Conservation (phyloP, 2,329 filamentous ascomycete species). For the Sclerotinia spermophila region DNA sequence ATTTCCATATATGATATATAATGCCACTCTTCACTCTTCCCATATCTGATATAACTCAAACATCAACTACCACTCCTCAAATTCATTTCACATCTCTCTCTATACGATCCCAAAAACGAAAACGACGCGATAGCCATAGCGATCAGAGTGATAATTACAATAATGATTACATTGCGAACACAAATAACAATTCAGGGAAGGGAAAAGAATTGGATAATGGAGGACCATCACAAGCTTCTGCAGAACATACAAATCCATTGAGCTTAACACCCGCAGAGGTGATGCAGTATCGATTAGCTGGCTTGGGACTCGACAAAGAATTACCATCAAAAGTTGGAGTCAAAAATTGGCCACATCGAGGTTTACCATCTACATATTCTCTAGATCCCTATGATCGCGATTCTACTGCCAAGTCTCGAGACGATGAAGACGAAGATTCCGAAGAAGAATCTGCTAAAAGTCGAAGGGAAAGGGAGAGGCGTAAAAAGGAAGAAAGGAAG, state of each 20-base stretch:
- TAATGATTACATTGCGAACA: conserved; percentile 2
- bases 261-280: conserved; percentile 52
- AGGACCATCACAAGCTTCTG: neutral
- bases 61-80: conserved; percentile 17
- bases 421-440: conserved; percentile 13
- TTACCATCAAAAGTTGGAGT: conserved; percentile 36
- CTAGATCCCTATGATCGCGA: neutral
- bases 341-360: conserved; percentile 51
- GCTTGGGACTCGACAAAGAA: conserved; percentile 47
- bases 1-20: neutral
- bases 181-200: neutral
- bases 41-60: conserved; percentile 22
- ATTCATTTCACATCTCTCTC: conserved; percentile 22
- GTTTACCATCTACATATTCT: conserved; percentile 32
- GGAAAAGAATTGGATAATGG: neutral
- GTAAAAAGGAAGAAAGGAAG: conserved; percentile 18
- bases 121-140: conserved; percentile 2
- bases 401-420: neutral
- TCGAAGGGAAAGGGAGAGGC: conserved; percentile 10
- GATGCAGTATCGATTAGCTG: conserved; percentile 52
- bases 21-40: conserved; percentile 33
- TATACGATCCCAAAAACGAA: conserved; percentile 20
- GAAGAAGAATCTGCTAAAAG: conserved; percentile 25
- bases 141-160: neutral
- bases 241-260: conserved; percentile 47